Evolutionary conservation across 2,329 filamentous ascomycete genomes (phyloP).

Genomic region (Lasiodiplodia sp.): DNA sequence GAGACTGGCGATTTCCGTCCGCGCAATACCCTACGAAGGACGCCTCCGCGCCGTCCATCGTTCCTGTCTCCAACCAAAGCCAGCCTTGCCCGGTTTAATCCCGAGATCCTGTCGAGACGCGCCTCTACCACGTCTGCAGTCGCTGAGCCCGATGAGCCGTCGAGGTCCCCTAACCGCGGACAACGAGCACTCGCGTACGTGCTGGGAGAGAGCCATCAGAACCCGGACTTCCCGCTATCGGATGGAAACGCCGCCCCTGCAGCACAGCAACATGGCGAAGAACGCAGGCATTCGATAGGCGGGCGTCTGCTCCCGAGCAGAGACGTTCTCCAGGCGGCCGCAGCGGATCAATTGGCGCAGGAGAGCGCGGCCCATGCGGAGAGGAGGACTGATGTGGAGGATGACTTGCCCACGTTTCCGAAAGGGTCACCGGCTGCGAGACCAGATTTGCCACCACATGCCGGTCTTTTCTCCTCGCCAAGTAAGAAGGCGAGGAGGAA

Average conservation of each 20-base stretch:
- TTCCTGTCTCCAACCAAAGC: conserved; percentile 51
- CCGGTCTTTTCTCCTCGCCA: conserved; percentile 25
- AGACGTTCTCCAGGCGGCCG: conserved; percentile 14
- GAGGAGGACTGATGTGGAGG: background rate
- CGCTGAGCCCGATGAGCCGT: conserved; percentile 31
- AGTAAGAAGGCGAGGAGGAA: conserved; percentile 16
- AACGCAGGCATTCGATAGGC: conserved; percentile 24
- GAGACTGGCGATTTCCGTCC: conserved; percentile 26
- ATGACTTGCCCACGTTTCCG: conserved; percentile 19
- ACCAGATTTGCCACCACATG: conserved; percentile 21
- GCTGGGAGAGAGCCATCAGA: conserved; percentile 33
- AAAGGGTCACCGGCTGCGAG: background rate
- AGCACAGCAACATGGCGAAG: conserved; percentile 3
- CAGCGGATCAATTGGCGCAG: conserved; percentile 1
- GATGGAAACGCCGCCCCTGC: background rate
- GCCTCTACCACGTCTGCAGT: conserved; percentile 32
- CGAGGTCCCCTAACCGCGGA: conserved; percentile 33
- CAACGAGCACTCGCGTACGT: conserved; percentile 37
- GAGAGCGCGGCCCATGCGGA: background rate
- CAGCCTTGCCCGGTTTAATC: conserved; percentile 49
- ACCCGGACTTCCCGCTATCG: background rate
- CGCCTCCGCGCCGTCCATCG: conserved; percentile 45
- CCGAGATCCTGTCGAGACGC: conserved; percentile 34
- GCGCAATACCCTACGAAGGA: conserved; percentile 35
- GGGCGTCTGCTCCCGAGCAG: conserved; percentile 12